phyloP scores from a whole-genome alignment of 2,329 filamentous ascomycete genomes.

The Didymella glomerata region DNA sequence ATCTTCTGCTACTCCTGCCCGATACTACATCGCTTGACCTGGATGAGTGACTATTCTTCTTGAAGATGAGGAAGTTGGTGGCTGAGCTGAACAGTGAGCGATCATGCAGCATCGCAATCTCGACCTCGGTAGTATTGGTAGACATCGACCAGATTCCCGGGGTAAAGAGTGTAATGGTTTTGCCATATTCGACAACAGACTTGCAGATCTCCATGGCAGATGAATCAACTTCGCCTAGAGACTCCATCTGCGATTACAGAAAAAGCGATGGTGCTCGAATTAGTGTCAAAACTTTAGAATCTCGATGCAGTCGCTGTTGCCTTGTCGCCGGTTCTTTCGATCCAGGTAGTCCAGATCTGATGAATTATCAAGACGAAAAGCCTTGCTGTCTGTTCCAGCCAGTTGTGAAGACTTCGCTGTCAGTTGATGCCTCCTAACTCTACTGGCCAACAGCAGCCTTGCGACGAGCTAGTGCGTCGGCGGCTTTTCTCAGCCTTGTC shows the following conservation, averaged over 20 bases:
- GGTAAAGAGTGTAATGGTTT: neutral
- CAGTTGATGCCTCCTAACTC: neutral
- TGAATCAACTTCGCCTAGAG: neutral
- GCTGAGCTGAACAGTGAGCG: conserved; percentile 3
- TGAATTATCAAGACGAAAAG: neutral
- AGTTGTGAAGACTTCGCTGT: neutral
- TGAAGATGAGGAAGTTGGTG: neutral
- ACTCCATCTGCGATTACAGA: neutral
- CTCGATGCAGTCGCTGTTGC: neutral
- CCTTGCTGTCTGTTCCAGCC: neutral
- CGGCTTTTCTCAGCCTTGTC: neutral
- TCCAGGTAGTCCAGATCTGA: neutral
- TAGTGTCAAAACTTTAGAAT: neutral
- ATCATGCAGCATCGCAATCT: neutral
- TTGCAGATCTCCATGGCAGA: neutral
- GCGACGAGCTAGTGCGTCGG: neutral
- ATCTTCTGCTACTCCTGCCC: neutral
- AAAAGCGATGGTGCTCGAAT: neutral
- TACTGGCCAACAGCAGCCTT: neutral
- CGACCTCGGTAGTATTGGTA: neutral
- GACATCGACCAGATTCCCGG: neutral
- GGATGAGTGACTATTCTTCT: neutral
- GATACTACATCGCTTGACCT: neutral
- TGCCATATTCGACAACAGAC: neutral
- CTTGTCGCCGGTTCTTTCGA: neutral